Conservation (phyloP, 164 flowering plant species). For the Umbilicus rupestris region DNA sequence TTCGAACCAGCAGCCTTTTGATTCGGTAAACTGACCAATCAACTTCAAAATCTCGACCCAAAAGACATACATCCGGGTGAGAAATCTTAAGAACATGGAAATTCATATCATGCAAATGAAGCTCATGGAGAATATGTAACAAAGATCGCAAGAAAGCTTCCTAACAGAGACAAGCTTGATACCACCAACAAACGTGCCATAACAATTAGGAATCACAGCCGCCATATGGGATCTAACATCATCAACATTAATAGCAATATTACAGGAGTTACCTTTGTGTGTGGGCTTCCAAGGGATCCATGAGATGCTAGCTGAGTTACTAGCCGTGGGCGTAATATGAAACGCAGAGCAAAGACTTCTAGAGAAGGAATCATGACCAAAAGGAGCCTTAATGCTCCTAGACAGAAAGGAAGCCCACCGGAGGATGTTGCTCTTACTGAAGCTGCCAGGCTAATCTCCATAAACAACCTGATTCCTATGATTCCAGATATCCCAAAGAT, state of each 20-base stretch:
- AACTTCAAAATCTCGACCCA: no score
- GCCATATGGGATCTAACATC: not conserved
- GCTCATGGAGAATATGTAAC: not conserved
- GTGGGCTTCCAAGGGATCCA: not conserved
- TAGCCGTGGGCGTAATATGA: not conserved
- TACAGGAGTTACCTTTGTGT: not conserved
- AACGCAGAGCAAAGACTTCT: not conserved
- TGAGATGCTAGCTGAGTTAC: no score
- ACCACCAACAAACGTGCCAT: not conserved
- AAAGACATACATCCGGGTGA: no score
- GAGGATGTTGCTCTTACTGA: not conserved
- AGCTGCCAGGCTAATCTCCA: not conserved
- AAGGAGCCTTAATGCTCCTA: not conserved
- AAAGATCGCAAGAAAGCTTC: not conserved
- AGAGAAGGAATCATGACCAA: not conserved
- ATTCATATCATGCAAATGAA: no score
- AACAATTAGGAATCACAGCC: no score
- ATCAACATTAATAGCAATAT: not conserved
- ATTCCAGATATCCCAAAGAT: no score
- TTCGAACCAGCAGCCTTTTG: not conserved
- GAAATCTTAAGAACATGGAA: no score
- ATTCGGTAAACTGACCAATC: not conserved
- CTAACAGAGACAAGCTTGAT: not conserved
- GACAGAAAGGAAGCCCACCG: not conserved
- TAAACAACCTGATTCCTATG: no score